phyloP scores from a whole-genome alignment of 2,329 filamentous ascomycete species.

The Chaetoscypha palmicola region DNA sequence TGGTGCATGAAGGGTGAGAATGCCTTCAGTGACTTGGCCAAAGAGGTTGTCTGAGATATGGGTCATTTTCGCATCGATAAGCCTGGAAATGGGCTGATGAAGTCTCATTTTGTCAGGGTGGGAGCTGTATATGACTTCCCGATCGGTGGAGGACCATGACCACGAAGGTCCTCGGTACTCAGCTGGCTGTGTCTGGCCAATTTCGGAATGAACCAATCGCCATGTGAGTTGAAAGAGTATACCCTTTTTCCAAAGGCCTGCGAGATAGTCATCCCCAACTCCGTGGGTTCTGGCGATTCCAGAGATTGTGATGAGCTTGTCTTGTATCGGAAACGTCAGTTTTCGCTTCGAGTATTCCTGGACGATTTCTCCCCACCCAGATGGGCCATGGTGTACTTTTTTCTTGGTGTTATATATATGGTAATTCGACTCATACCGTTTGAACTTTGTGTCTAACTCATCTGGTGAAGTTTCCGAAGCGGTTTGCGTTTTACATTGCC shows the following conservation, averaged over 20 bases:
- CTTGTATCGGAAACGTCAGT: conserved; percentile 12
- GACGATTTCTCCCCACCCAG: conserved; percentile 10
- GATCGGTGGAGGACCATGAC: conserved; percentile 12
- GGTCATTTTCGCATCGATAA: neutral
- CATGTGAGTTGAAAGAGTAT: conserved; percentile 8
- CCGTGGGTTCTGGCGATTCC: conserved; percentile 8
- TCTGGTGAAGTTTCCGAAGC: conserved; percentile 6
- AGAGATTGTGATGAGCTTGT: conserved; percentile 12
- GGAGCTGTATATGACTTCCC: neutral
- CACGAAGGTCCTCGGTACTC: conserved; percentile 8
- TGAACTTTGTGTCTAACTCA: conserved; percentile 1
- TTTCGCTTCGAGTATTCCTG: conserved; percentile 13
- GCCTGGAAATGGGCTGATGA: neutral
- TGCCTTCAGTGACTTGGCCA: conserved; percentile 1
- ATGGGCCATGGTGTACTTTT: conserved; percentile 3
- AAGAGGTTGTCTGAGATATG: neutral
- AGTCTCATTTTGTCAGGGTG: neutral
- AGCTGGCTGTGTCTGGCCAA: too few species aligned
- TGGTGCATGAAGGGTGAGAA: neutral
- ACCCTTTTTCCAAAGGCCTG: conserved; percentile 13
- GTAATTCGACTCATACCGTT: conserved; percentile 2
- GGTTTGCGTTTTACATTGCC: conserved; percentile 11
- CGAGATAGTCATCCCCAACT: conserved; percentile 10
- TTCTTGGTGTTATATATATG: neutral
- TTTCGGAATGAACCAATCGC: neutral